These are phyloP conservation scores for Botrytis pseudocinerea DNA, from an alignment of 2,329 filamentous ascomycete species.

Conservation along the genomic window DNA sequence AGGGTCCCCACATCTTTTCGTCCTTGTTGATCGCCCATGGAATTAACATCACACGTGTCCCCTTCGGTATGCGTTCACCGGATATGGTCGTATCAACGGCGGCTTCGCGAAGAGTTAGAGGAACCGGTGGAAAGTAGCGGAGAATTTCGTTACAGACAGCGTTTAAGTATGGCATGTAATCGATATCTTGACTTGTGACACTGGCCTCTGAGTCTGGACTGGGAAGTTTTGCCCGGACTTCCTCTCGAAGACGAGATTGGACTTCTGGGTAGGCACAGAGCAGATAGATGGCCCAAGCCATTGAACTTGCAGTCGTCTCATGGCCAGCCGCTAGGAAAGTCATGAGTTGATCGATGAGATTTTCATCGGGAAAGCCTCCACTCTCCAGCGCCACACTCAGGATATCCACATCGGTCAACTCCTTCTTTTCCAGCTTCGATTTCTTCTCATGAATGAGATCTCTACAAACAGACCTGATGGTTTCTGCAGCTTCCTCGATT, in stretches of 20 bases:
- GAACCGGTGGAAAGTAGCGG: constrained; percentile 71
- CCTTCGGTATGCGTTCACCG: constrained; percentile 66
- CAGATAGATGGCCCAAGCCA: constrained; percentile 74
- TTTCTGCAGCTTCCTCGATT: constrained; percentile 54
- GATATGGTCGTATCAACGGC: constrained; percentile 64
- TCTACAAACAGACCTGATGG: constrained; percentile 65
- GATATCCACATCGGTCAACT: constrained; percentile 66
- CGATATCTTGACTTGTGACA: constrained; percentile 60
- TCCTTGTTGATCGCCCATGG: constrained; percentile 70
- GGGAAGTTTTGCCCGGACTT: constrained; percentile 64
- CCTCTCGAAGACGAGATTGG: constrained; percentile 66
- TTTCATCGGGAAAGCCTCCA: constrained; percentile 73
- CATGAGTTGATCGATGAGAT: constrained; percentile 87
- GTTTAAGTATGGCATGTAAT: constrained; percentile 75
- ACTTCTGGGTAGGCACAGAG: constrained; percentile 66
- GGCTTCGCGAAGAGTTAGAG: constrained; percentile 67
- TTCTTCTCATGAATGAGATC: constrained; percentile 73
- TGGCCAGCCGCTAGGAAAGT: constrained; percentile 83
- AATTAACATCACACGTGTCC: constrained; percentile 66
- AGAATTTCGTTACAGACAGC: constrained; percentile 78
- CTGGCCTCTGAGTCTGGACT: constrained; percentile 44
- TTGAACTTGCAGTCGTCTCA: constrained; percentile 73
- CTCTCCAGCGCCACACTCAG: constrained; percentile 77
- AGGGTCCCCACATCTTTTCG: constrained; percentile 70
- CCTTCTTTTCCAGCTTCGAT: constrained; percentile 51